A percentile compares a stretch with the other conserved stretches of the same genome.
Conservation (phyloP, 148 eudicot species). For the Heliosperma pusillum region DNA sequence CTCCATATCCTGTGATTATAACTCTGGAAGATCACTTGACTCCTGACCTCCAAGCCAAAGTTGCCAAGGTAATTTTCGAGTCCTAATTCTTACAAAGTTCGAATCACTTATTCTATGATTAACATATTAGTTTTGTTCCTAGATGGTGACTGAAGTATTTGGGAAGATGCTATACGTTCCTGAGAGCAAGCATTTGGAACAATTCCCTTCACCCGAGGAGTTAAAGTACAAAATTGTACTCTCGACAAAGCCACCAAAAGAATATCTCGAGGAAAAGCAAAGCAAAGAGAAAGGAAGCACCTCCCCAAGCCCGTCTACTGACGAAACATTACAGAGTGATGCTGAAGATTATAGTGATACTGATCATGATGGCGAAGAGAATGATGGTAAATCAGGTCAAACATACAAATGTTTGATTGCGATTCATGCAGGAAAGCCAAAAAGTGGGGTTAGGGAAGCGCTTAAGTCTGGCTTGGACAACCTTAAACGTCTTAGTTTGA, state of each 20-base stretch:
- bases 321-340: slow-evolving; percentile 35
- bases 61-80: slow-evolving; percentile 60
- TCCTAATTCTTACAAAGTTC: neutral
- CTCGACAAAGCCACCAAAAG: slow-evolving; percentile 83
- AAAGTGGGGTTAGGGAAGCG: slow-evolving; percentile 49
- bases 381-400: slow-evolving; percentile 30
- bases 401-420: slow-evolving; percentile 66
- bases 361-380: slow-evolving; percentile 46
- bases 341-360: slow-evolving; percentile 28
- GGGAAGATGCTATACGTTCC: slow-evolving; percentile 60
- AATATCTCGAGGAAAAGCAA: slow-evolving; percentile 58
- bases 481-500: slow-evolving; percentile 67
- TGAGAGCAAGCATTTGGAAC: slow-evolving; percentile 36
- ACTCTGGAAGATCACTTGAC: slow-evolving; percentile 96
- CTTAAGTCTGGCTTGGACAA: slow-evolving; percentile 36
- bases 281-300: slow-evolving; percentile 33
- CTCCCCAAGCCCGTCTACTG: slow-evolving; percentile 44
- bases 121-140: slow-evolving; percentile 13
- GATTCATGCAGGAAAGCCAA: slow-evolving; percentile 76
- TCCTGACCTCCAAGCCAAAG: slow-evolving; percentile 83
- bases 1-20: slow-evolving; percentile 83
- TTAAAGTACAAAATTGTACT: slow-evolving; percentile 55
- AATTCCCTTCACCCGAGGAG: slow-evolving; percentile 61
- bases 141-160: slow-evolving; percentile 69
- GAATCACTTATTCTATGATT: neutral